Percentiles rank a stretch among this genome's conserved stretches.
Evolutionary conservation across 2,329 filamentous ascomycete genomes (phyloP).

Genomic region (Neopestalotiopsis sp.): DNA sequence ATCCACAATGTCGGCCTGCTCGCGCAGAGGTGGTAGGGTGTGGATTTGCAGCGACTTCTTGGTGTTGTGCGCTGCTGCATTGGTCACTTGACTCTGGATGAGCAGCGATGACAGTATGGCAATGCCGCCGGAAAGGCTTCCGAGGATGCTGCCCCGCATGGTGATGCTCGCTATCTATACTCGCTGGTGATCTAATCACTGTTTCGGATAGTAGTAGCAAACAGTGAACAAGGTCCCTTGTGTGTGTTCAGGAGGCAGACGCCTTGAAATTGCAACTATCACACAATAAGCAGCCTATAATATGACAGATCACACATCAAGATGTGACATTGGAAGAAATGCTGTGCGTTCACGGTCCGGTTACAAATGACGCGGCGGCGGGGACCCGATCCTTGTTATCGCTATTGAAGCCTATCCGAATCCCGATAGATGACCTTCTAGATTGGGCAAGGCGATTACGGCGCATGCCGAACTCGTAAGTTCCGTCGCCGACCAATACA

Average conservation of each 20-base stretch:
- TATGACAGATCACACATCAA: background rate
- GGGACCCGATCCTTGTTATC: constrained; percentile 1
- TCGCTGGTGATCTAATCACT: background rate
- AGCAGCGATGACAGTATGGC: background rate
- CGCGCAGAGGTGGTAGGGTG: constrained; percentile 46
- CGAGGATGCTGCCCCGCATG: constrained; percentile 18
- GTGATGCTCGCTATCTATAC: background rate
- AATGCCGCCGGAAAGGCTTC: background rate
- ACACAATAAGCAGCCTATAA: background rate
- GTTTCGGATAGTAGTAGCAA: background rate
- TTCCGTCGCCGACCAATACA: background rate
- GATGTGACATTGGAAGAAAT: background rate
- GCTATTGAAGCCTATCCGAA: constrained; percentile 7
- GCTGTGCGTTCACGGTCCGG: background rate
- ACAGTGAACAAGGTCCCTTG: background rate
- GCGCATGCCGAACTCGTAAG: background rate
- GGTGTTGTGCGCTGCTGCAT: background rate
- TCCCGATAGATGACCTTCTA: constrained; percentile 4
- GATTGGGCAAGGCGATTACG: background rate
- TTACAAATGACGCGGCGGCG: constrained; percentile 3
- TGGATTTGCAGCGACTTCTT: constrained; percentile 40
- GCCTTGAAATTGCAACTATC: background rate
- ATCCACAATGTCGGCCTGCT: constrained; percentile 50
- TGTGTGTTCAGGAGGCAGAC: background rate
- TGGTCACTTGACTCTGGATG: background rate